Percentiles rank a stretch among this genome's conserved stretches.
phyloP scores from a whole-genome alignment of 192 early-diverging fungal genomes.

The Coemansia sp. region DNA sequence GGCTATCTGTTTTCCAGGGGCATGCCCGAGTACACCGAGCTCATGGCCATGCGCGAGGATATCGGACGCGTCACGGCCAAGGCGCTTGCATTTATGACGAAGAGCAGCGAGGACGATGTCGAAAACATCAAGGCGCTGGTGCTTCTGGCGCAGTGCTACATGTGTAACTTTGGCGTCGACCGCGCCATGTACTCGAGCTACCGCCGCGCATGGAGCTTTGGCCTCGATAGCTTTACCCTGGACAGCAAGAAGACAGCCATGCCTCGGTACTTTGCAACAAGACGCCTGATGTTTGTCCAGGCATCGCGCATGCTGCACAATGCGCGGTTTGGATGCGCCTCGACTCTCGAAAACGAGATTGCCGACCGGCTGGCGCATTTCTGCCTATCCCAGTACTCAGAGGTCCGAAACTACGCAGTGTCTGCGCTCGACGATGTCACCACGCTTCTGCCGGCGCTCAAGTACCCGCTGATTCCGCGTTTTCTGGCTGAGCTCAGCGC shows the following conservation, averaged over 20 bases:
- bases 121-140: constrained; percentile 69
- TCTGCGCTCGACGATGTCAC: constrained; percentile 32
- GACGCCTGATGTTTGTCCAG: constrained; percentile 22
- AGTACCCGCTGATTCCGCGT: constrained; percentile 40
- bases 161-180: constrained; percentile 43
- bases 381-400: constrained; percentile 43
- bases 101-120: constrained; percentile 67
- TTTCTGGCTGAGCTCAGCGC: constrained; percentile 39
- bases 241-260: constrained; percentile 24
- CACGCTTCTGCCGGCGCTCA: constrained; percentile 25
- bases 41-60: constrained; percentile 54
- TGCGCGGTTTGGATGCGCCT: constrained; percentile 26
- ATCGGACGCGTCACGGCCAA: constrained; percentile 57
- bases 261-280: constrained; percentile 33
- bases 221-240: constrained; percentile 35
- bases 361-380: constrained; percentile 25
- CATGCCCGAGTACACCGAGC: constrained; percentile 51
- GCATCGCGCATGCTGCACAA: constrained; percentile 43
- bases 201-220: constrained; percentile 28
- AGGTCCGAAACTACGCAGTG: constrained; percentile 39
- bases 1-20: constrained; percentile 70
- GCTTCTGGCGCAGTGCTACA: constrained; percentile 45
- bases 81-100: constrained; percentile 45
- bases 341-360: constrained; percentile 21
- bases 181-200: constrained; percentile 19